phyloP scores from a whole-genome alignment of 148 eudicot species.

The Chenopodium formosanum region DNA sequence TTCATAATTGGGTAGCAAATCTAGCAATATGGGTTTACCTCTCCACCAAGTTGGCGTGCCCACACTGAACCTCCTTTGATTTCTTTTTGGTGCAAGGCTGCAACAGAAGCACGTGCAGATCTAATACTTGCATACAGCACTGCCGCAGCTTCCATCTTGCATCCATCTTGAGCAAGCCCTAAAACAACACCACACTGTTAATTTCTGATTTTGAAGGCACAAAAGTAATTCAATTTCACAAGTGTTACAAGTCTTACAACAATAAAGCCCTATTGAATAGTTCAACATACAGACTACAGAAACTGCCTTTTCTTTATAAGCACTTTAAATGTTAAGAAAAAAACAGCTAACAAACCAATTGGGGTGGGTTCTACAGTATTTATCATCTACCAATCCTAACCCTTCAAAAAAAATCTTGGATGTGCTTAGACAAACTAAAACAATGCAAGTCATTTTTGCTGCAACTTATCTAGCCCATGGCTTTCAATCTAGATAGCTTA shows the following conservation, averaged over 20 bases:
- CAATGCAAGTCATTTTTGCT: not conserved
- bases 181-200: slow-evolving; percentile 25
- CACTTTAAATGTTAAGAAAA: no score
- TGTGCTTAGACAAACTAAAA: not conserved
- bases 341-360: not conserved
- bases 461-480: no score
- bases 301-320: not conserved
- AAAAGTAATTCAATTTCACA: not conserved
- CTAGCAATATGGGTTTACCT: slow-evolving; percentile 46
- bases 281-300: not conserved
- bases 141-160: slow-evolving; percentile 72
- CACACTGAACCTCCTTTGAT: slow-evolving; percentile 66
- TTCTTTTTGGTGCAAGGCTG: slow-evolving; percentile 75
- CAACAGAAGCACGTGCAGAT: slow-evolving; percentile 86
- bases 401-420: slow-evolving; percentile 2
- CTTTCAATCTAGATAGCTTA: not conserved
- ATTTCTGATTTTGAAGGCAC: not conserved
- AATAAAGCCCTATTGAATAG: not conserved
- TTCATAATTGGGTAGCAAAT: slow-evolving; percentile 1
- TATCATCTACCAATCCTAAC: not conserved
- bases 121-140: slow-evolving; percentile 75
- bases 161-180: slow-evolving; percentile 94
- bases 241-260: not conserved
- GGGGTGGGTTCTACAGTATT: not conserved
- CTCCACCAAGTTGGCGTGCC: slow-evolving; percentile 99